Evolutionary conservation across 2,329 filamentous ascomycete species (phyloP).

Genomic region (Dothidotthia symphoricarpi): DNA sequence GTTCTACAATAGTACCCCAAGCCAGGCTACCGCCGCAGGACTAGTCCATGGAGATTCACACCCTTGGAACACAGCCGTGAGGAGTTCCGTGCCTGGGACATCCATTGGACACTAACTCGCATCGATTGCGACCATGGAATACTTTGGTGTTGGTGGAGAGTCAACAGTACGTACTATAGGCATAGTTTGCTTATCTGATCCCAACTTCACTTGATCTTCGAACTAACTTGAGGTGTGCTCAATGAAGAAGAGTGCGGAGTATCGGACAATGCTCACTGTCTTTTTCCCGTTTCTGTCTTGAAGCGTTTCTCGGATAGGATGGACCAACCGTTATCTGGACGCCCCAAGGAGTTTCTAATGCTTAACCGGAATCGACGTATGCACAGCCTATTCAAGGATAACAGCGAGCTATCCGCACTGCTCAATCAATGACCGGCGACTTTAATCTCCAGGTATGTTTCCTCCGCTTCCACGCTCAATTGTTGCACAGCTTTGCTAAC

Average conservation of each 20-base stretch:
- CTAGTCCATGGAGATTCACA: neutral
- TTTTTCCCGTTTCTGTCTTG: slow-evolving; percentile 5
- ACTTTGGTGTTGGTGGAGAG: slow-evolving; percentile 17
- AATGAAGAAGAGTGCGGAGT: slow-evolving; percentile 21
- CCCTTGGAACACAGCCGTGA: neutral
- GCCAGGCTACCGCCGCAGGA: slow-evolving; percentile 1
- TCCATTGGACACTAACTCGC: slow-evolving; percentile 7
- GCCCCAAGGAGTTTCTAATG: slow-evolving; percentile 1
- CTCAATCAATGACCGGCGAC: slow-evolving; percentile 1
- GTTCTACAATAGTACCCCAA: slow-evolving; percentile 1
- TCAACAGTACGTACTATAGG: slow-evolving; percentile 38
- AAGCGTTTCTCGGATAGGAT: neutral
- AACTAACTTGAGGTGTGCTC: slow-evolving; percentile 35
- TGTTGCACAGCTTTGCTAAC: slow-evolving; percentile 14
- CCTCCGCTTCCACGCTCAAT: neutral
- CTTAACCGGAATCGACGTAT: neutral
- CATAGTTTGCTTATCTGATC: slow-evolving; percentile 25
- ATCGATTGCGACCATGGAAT: slow-evolving; percentile 7
- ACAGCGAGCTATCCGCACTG: neutral
- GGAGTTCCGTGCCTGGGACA: neutral
- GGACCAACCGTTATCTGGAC: neutral
- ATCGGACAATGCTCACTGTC: slow-evolving; percentile 1
- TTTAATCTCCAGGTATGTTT: slow-evolving; percentile 17
- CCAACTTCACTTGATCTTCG: slow-evolving; percentile 24
- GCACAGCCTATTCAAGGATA: slow-evolving; percentile 3